Evolutionary conservation across 1,284 basidiomycete genomes (phyloP).

Genomic region (Apiotrichum sp.): DNA sequence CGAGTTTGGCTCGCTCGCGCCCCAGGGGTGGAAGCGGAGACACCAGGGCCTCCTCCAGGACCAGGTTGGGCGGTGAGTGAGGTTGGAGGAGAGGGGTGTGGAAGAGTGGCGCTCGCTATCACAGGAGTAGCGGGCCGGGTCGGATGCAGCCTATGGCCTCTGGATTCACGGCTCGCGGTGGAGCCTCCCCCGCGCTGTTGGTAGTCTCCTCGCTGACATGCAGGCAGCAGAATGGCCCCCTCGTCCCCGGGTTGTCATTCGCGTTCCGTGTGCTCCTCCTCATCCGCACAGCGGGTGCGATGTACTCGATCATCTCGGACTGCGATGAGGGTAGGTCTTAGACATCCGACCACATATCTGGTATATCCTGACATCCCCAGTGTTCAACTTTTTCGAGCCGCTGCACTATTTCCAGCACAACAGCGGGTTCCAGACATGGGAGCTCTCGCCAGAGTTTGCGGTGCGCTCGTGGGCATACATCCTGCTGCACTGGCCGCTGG

Average conservation of each 20-base stretch:
- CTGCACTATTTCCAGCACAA: constrained; percentile 80
- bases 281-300: constrained; percentile 75
- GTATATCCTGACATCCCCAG: constrained; percentile 48
- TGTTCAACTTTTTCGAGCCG: constrained; percentile 99
- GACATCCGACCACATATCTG: too few species aligned
- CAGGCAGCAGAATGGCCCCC: constrained; percentile 53
- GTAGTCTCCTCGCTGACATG: neutral
- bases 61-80: constrained; percentile 37
- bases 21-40: constrained; percentile 40
- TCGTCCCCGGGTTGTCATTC: constrained; percentile 72
- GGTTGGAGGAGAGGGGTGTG: too few species aligned
- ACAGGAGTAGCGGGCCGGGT: too few species aligned
- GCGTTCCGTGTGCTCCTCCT: constrained; percentile 79
- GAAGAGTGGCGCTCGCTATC: too few species aligned
- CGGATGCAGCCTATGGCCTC: too few species aligned
- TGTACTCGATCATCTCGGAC: constrained; percentile 93
- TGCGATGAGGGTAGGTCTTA: constrained; percentile 81
- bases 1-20: constrained; percentile 38
- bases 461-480: constrained; percentile 94
- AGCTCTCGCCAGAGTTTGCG: constrained; percentile 81
- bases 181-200: too few species aligned
- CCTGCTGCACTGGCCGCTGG: constrained; percentile 57
- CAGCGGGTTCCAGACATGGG: constrained; percentile 95
- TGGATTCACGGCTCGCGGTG: too few species aligned
- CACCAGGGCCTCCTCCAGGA: constrained; percentile 48